Evolutionary conservation across 73 alveolate genomes (phyloP), one percentile per base, ranked within the genome.

Genomic region (Paraurostyla sp.): DNA sequence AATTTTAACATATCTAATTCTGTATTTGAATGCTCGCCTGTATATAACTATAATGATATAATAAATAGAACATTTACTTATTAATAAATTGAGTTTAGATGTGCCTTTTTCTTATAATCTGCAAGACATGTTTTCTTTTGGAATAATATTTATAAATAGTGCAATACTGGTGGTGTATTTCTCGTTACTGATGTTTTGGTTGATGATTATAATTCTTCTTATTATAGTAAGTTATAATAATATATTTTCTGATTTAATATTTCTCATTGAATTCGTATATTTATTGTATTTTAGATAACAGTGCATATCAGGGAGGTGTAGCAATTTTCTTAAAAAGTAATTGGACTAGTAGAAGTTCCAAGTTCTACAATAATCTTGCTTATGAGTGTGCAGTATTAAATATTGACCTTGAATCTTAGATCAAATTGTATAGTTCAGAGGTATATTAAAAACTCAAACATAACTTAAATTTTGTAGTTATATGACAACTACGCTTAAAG

Each of bases 291-390:
- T 25, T 60, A 60, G 78, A 60, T 60, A 60, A 60, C 30, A 60
- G 78, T 27, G 78, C 51, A 60, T 50, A 60, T 30, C 22, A 27
- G 13, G 78, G 51, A 7, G 78, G 50, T 7, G 30, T 60, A 2
- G 78, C 51, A 9, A 60, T 60, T 27, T 18, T 7, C 22, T 45
- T 60, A 27, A 60, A 60, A 27, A 60, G 51, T 9, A 9, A 60
- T 25, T 9, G 9, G 4, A 7, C 3, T 4, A 27, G 22, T 60
- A 6, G 3, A 22, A 60, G 32, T 30, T 7, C 78, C 13, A 60
- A 32, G 22, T 27, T 60, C 51, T 60, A 60, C 78, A 60, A 60
- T 27, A 60, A 60, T 50, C 22, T 60, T 16, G 78, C 78, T 7
- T 60, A 27, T 60, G 78, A 60, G 32, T 45, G 22, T 25, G 78